A percentile compares a stretch with the other conserved stretches of the same genome.
phyloP scores from a whole-genome alignment of 1,139 yeast genomes.

The Blastobotrys apis region DNA sequence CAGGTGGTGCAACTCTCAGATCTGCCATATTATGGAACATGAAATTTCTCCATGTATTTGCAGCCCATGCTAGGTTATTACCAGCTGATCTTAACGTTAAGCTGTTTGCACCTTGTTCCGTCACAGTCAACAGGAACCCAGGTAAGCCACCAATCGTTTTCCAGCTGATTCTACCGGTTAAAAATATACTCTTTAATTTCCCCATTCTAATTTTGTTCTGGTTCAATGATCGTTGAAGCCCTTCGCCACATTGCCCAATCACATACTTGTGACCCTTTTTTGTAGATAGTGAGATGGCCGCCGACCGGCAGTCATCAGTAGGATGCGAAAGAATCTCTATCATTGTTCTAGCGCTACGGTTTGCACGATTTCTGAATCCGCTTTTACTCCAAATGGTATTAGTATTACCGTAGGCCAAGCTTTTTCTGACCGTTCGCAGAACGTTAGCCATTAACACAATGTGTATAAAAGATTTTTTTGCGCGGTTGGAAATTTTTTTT shows the following conservation, averaged over 20 bases:
- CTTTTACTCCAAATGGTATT: no score
- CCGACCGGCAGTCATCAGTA: conserved; percentile 57
- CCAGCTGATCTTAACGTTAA: conserved; percentile 42
- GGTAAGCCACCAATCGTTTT: conserved; percentile 80
- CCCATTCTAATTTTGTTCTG: conserved; percentile 34
- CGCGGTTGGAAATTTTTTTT: conserved; percentile 2
- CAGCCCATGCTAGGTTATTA: conserved; percentile 44
- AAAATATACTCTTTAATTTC: conserved; percentile 59
- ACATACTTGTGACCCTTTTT: conserved; percentile 55
- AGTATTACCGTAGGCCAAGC: no score
- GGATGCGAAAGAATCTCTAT: conserved; percentile 42
- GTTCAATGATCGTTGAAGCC: conserved; percentile 67
- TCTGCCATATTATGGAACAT: conserved; percentile 78
- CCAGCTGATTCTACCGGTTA: conserved; percentile 78
- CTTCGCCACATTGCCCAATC: conserved; percentile 82
- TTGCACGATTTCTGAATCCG: not conserved
- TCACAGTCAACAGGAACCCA: conserved; percentile 78
- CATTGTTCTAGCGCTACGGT: conserved; percentile 18
- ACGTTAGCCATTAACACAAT: not conserved
- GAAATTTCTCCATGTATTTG: conserved; percentile 84
- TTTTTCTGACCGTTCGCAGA: not conserved
- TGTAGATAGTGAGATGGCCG: conserved; percentile 52
- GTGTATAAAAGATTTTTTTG: not conserved
- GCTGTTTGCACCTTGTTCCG: conserved; percentile 67
- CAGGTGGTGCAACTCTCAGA: conserved; percentile 42